phyloP scores from a whole-genome alignment of 108 stramenopile species.

The Asterionellopsis glacialis region DNA sequence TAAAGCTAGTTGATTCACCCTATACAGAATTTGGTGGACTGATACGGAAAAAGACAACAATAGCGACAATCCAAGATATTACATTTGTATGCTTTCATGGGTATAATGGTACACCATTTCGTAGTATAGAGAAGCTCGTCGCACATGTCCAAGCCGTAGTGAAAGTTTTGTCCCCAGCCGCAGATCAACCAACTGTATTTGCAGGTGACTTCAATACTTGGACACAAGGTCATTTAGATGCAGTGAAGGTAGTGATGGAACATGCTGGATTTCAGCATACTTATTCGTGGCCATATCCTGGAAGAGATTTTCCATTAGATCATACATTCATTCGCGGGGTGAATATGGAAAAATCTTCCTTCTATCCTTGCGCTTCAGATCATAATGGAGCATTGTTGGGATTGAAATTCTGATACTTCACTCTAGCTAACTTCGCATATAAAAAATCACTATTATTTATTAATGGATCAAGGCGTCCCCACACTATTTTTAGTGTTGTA shows the following conservation, averaged over 20 bases:
- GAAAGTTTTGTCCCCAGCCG: not conserved
- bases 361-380: no score
- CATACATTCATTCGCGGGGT: not conserved
- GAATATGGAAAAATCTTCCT: no score
- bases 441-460: no score
- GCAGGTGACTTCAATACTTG: slow-evolving; percentile 2
- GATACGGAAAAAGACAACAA: not conserved
- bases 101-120: not conserved
- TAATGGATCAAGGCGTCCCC: no score
- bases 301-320: not conserved
- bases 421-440: no score
- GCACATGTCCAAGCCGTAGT: slow-evolving; percentile 1
- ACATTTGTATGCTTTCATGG: not conserved
- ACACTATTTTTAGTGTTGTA: no score
- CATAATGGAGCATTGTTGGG: no score
- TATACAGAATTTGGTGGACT: not conserved
- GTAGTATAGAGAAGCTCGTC: not conserved
- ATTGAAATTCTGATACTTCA: no score
- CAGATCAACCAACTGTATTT: not conserved
- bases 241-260: not conserved
- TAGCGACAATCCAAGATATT: slow-evolving; percentile 1
- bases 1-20: not conserved
- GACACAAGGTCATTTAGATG: not conserved
- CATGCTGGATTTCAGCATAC: not conserved
- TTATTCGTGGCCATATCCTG: slow-evolving; percentile 1